phyloP scores from a whole-genome alignment of 495 filamentous ascomycete genomes.

The Neurospora hispaniola region DNA sequence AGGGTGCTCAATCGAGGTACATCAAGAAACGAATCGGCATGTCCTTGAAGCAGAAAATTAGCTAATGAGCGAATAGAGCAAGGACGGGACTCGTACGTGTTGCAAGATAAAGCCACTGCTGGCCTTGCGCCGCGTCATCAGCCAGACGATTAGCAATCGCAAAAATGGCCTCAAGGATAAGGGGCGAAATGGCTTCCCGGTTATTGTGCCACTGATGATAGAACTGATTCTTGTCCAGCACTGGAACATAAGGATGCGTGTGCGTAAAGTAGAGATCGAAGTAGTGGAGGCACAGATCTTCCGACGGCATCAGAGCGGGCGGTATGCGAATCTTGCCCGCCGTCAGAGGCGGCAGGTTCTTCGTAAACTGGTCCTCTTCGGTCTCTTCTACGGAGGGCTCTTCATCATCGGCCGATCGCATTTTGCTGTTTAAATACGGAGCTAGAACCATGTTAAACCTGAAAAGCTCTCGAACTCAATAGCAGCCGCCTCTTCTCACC shows the following conservation, averaged over 20 bases:
- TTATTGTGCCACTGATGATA: slow-evolving; percentile 90
- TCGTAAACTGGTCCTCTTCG: slow-evolving; percentile 44
- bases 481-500: slow-evolving; percentile 45
- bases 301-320: slow-evolving; percentile 85
- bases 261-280: slow-evolving; percentile 90
- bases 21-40: slow-evolving; percentile 94
- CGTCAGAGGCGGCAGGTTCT: slow-evolving; percentile 48
- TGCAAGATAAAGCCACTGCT: slow-evolving; percentile 90
- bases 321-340: slow-evolving; percentile 77
- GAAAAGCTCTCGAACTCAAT: background rate
- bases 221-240: slow-evolving; percentile 73
- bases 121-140: slow-evolving; percentile 71
- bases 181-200: slow-evolving; percentile 75
- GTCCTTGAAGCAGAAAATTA: background rate
- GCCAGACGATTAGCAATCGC: slow-evolving; percentile 78
- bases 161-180: slow-evolving; percentile 92
- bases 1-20: slow-evolving; percentile 87
- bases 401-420: slow-evolving; percentile 45
- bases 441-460: slow-evolving; percentile 38
- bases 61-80: background rate
- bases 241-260: slow-evolving; percentile 93
- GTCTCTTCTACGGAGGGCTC: slow-evolving; percentile 67
- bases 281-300: slow-evolving; percentile 71
- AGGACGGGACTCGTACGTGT: slow-evolving; percentile 50
- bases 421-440: slow-evolving; percentile 75